Conservation (phyloP, 2,329 filamentous ascomycete species). For the Aspergillus sp. region DNA sequence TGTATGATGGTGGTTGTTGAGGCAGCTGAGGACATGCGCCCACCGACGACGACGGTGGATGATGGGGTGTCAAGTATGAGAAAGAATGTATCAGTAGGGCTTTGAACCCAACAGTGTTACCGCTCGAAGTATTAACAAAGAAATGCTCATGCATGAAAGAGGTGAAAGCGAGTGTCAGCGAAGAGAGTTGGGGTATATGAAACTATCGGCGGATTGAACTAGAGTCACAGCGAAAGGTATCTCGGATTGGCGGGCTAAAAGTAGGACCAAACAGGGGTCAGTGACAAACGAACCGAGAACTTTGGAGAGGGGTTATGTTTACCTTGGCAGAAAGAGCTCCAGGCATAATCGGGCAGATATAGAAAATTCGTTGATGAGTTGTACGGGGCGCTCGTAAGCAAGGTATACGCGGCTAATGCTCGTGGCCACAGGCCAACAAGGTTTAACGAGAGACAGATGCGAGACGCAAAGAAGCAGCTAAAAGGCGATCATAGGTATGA, state of each 20-base stretch:
- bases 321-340: slow-evolving; percentile 8
- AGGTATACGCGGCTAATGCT: not conserved
- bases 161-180: slow-evolving; percentile 5
- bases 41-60: not conserved
- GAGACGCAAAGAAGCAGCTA: not conserved
- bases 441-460: slow-evolving; percentile 9
- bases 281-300: slow-evolving; percentile 2
- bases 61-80: not conserved
- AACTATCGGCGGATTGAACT: not conserved
- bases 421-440: not conserved
- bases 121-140: not conserved
- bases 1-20: not conserved
- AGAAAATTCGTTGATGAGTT: slow-evolving; percentile 2
- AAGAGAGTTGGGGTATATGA: slow-evolving; percentile 4
- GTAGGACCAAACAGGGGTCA: slow-evolving; percentile 11
- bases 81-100: slow-evolving; percentile 2
- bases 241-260: slow-evolving; percentile 13
- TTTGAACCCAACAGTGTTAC: not conserved
- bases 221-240: slow-evolving; percentile 2
- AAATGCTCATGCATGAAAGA: slow-evolving; percentile 1
- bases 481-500: not conserved
- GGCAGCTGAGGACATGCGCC: slow-evolving; percentile 2
- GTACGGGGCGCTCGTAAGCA: not conserved
- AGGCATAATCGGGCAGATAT: slow-evolving; percentile 7
- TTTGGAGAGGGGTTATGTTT: slow-evolving; percentile 6